Percentiles rank a stretch among this genome's conserved stretches.
These are phyloP conservation scores for Magnolia officinalis DNA, from an alignment of 164 flowering plant genomes.

Conservation along the genomic window DNA sequence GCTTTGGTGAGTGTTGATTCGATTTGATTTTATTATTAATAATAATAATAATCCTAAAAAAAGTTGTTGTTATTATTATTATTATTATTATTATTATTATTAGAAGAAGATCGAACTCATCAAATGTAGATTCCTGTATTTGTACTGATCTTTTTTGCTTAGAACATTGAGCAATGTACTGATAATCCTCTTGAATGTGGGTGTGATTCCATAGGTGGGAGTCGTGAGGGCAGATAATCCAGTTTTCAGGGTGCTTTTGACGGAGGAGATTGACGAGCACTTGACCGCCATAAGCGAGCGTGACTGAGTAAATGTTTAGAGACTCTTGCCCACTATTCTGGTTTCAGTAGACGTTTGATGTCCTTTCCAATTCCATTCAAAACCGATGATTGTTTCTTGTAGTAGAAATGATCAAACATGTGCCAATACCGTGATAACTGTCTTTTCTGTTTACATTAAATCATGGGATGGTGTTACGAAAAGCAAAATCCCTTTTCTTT, in stretches of 20 bases:
- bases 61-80: no score
- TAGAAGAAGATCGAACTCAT: no score
- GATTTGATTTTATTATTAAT: no score
- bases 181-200: neutral
- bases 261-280: slow-evolving; percentile 59
- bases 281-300: slow-evolving; percentile 58
- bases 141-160: neutral
- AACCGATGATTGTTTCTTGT: neutral
- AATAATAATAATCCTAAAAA: no score
- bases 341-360: neutral
- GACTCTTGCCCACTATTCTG: neutral
- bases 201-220: slow-evolving; percentile 37
- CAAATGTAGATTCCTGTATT: no score
- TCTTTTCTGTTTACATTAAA: neutral
- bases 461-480: no score
- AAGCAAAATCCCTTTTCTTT: neutral
- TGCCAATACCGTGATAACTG: neutral
- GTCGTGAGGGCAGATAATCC: slow-evolving; percentile 43
- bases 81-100: no score
- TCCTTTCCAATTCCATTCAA: neutral
- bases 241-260: slow-evolving; percentile 41
- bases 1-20: no score
- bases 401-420: neutral
- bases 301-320: slow-evolving; percentile 23
- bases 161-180: no score